Percentiles rank a stretch among this genome's conserved stretches.
Evolutionary conservation across 805 yeast genomes (phyloP).

Genomic region (Candida germanica): DNA sequence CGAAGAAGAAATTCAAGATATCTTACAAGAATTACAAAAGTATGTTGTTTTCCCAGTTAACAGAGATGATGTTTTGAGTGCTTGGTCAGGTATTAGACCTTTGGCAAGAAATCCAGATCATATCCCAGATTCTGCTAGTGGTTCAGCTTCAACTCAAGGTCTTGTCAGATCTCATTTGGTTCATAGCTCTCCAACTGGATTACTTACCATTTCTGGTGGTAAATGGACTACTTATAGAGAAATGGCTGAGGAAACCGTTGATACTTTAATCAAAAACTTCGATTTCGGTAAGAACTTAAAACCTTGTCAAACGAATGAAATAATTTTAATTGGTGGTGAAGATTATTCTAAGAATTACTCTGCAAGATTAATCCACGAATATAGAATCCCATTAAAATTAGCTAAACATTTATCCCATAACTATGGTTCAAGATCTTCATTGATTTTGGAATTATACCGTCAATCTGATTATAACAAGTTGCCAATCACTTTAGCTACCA

Average conservation of each 20-base stretch:
- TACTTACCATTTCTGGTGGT: slow-evolving; percentile 92
- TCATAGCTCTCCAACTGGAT: slow-evolving; percentile 66
- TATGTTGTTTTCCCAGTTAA: slow-evolving; percentile 85
- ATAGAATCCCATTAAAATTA: slow-evolving; percentile 65
- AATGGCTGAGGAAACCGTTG: slow-evolving; percentile 94
- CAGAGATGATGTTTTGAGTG: slow-evolving; percentile 86
- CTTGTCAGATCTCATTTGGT: slow-evolving; percentile 88
- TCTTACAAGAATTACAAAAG: slow-evolving; percentile 81
- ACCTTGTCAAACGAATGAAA: slow-evolving; percentile 52
- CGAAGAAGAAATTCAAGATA: slow-evolving; percentile 86
- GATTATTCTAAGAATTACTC: slow-evolving; percentile 70
- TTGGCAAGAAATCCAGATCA: slow-evolving; percentile 89
- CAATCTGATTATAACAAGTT: slow-evolving; percentile 52
- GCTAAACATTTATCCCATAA: slow-evolving; percentile 81
- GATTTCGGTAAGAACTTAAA: slow-evolving; percentile 32
- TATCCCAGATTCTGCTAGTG: slow-evolving; percentile 44
- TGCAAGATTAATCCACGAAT: slow-evolving; percentile 78
- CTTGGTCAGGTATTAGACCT: slow-evolving; percentile 98
- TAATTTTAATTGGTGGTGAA: slow-evolving; percentile 76
- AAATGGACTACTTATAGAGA: slow-evolving; percentile 98
- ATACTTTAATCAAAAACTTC: slow-evolving; percentile 56
- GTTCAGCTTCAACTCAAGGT: slow-evolving; percentile 66
- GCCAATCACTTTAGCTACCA: slow-evolving; percentile 60
- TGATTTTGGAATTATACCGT: slow-evolving; percentile 59
- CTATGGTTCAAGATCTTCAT: slow-evolving; percentile 87